A percentile compares a stretch with the other conserved stretches of the same genome.
Conservation (phyloP, 345 rosid species). For the Acer negundo region DNA sequence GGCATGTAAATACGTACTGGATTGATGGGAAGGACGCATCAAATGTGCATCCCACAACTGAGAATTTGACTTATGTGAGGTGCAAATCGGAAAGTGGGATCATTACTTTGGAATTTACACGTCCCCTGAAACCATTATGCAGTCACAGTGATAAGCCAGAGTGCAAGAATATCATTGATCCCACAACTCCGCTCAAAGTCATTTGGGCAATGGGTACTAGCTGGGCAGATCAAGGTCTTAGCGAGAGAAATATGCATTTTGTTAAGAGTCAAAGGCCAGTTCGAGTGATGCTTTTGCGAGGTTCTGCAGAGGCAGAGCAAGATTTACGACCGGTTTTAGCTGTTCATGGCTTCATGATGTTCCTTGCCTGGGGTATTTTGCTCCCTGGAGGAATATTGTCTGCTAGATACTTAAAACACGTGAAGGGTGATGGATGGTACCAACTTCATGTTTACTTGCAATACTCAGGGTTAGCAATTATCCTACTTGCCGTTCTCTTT, state of each 20-base stretch:
- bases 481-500: conserved; percentile 81
- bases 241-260: conserved; percentile 91
- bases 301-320: conserved; percentile 93
- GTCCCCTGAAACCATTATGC: conserved; percentile 72
- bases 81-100: conserved; percentile 92
- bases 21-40: conserved; percentile 79
- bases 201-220: conserved; percentile 96
- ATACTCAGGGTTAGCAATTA: conserved; percentile 83
- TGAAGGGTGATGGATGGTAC: conserved; percentile 96
- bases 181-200: conserved; percentile 89
- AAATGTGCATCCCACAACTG: conserved; percentile 66
- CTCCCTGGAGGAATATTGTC: conserved; percentile 91
- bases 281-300: conserved; percentile 68
- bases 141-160: conserved; percentile 48
- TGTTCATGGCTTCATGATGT: conserved; percentile 99
- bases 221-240: conserved; percentile 73
- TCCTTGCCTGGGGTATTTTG: conserved; percentile 97
- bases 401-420: conserved; percentile 86
- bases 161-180: conserved; percentile 83
- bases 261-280: conserved; percentile 89
- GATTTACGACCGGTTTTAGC: conserved; percentile 88
- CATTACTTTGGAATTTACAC: conserved; percentile 87
- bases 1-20: conserved; percentile 86
- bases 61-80: conserved; percentile 78
- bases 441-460: conserved; percentile 89